phyloP scores from a whole-genome alignment of 78 protist species.

The Dictyostelium purpureum region DNA sequence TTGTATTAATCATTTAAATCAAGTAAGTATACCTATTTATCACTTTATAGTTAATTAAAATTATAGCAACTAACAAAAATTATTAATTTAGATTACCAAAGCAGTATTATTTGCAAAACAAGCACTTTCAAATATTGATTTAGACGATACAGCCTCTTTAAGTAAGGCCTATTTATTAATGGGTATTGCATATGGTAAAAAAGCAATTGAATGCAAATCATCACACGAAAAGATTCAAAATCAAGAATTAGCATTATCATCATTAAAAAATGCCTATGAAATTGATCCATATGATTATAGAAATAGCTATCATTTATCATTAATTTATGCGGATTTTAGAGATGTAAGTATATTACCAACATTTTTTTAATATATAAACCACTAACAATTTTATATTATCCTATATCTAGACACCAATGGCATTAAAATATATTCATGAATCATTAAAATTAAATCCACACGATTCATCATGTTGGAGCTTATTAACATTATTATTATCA shows the following conservation, averaged over 20 bases:
- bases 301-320: slow-evolving; percentile 46
- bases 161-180: slow-evolving; percentile 35
- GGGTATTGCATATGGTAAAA: slow-evolving; percentile 63
- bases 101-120: slow-evolving; percentile 53
- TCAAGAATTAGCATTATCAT: not conserved
- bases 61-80: not conserved
- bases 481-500: slow-evolving; percentile 23
- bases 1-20: slow-evolving; percentile 64
- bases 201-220: slow-evolving; percentile 49
- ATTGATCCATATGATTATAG: slow-evolving; percentile 42
- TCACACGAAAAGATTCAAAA: slow-evolving; percentile 49
- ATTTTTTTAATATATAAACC: not conserved
- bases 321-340: slow-evolving; percentile 50
- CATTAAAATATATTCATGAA: slow-evolving; percentile 50
- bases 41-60: not conserved
- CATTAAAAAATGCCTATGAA: slow-evolving; percentile 12
- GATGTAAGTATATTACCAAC: slow-evolving; percentile 2
- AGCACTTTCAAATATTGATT: slow-evolving; percentile 4
- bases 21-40: not conserved
- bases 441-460: slow-evolving; percentile 36
- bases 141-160: not conserved
- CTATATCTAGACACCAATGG: slow-evolving; percentile 13
- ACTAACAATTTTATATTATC: not conserved
- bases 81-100: slow-evolving; percentile 32
- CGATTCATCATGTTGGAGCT: slow-evolving; percentile 55